These are phyloP conservation scores for Simplicillium aogashimaense DNA, from an alignment of 2,329 filamentous ascomycete species.

Conservation along the genomic window DNA sequence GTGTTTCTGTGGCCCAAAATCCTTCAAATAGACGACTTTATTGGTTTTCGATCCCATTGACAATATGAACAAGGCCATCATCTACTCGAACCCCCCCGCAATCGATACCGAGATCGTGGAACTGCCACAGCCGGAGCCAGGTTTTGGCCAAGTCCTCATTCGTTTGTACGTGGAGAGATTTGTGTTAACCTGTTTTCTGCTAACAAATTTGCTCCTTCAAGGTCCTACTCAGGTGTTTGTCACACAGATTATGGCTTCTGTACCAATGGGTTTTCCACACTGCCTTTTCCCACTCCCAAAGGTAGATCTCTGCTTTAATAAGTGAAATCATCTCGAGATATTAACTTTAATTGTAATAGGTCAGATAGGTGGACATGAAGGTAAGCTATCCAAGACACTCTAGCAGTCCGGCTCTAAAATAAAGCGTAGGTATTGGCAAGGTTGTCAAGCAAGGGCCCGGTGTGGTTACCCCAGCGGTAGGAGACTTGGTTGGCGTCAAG, in stretches of 20 bases:
- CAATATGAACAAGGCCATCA: slow-evolving; percentile 9
- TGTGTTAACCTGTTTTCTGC: neutral
- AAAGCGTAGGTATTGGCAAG: slow-evolving; percentile 34
- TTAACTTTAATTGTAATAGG: slow-evolving; percentile 3
- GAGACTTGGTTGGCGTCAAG: slow-evolving; percentile 61
- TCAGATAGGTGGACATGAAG: slow-evolving; percentile 57
- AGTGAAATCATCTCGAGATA: neutral
- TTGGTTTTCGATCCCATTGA: too few species aligned
- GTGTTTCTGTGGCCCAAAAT: too few species aligned
- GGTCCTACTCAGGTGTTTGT: slow-evolving; percentile 14
- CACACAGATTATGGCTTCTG: slow-evolving; percentile 13
- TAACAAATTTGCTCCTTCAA: slow-evolving; percentile 1
- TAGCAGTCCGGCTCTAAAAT: too few species aligned
- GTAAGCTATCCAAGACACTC: slow-evolving; percentile 14
- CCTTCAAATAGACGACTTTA: too few species aligned
- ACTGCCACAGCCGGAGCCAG: slow-evolving; percentile 13
- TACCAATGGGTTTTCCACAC: neutral
- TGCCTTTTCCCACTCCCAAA: neutral
- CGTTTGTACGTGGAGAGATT: slow-evolving; percentile 9
- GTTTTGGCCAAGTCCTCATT: slow-evolving; percentile 13
- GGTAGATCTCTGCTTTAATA: too few species aligned
- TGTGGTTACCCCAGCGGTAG: slow-evolving; percentile 40
- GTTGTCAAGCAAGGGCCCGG: slow-evolving; percentile 56
- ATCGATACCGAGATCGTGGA: slow-evolving; percentile 14
- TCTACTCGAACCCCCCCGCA: slow-evolving; percentile 14